Evolutionary conservation across 2,329 filamentous ascomycete species (phyloP).

Genomic region (Zymoseptoria brevis): DNA sequence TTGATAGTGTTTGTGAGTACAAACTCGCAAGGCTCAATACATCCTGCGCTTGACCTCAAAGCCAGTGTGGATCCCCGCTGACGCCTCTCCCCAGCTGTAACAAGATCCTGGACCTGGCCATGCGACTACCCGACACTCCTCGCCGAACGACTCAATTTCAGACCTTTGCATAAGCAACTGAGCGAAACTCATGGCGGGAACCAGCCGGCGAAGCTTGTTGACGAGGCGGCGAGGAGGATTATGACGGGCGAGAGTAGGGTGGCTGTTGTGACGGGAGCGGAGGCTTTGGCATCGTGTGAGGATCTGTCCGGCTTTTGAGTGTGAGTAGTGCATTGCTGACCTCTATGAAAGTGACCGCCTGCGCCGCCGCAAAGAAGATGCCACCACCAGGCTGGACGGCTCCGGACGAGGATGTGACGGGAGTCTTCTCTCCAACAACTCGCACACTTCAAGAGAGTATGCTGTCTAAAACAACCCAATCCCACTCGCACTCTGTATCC

Average conservation of each 20-base stretch:
- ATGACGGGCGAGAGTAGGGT: constrained; percentile 47
- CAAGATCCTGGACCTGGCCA: constrained; percentile 59
- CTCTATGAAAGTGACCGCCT: constrained; percentile 41
- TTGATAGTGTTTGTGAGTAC: constrained; percentile 45
- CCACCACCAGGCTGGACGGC: constrained; percentile 55
- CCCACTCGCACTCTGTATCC: no score
- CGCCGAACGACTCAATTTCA: constrained; percentile 41
- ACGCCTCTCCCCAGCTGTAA: constrained; percentile 36
- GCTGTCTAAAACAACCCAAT: no score
- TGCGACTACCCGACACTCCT: constrained; percentile 53
- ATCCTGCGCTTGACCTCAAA: neutral
- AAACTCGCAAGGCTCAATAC: neutral
- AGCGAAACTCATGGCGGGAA: constrained; percentile 54
- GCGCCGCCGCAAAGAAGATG: constrained; percentile 43
- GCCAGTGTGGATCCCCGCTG: neutral
- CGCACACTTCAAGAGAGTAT: constrained; percentile 30
- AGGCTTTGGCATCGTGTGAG: constrained; percentile 54
- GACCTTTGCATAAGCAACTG: constrained; percentile 42
- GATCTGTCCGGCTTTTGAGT: neutral
- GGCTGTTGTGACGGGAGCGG: constrained; percentile 55
- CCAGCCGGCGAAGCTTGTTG: constrained; percentile 54
- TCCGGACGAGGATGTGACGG: constrained; percentile 39
- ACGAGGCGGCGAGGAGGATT: constrained; percentile 54
- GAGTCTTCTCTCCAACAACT: constrained; percentile 46
- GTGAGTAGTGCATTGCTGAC: neutral